Evolutionary conservation across 129 eudicot genomes (phyloP), one percentile per base, ranked within the genome.

Genomic region (Centrapalus pauciflorus): DNA sequence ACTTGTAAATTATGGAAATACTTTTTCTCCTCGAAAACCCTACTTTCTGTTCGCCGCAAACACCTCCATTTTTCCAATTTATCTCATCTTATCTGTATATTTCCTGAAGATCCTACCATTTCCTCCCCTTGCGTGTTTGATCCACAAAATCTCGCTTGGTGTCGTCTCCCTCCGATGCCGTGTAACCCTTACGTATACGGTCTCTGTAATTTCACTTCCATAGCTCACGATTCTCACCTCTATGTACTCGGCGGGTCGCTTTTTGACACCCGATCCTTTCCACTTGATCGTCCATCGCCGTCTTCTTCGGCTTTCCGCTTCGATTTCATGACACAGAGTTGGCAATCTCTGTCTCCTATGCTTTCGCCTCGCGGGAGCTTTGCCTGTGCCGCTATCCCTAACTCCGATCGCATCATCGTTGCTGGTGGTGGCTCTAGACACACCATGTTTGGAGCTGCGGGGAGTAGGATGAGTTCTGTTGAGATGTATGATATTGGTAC

Each of bases 381-480:
- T 30, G 96, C 96, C 1, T 85, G 96, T 60, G 92, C 86, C 0
- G 72, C 83, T 0, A n/a, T 78, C 26, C 65, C 81, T 1, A 68
- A 56, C 13, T 60, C 56, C 10, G 77, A 71, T 56, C 64, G 64
- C 69, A 83, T 93, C 29, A 48, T 93, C 20, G 96, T 89, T 35
- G 96, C 96, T 0, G 98, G 98, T 1, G 98, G 98, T 3, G 98
- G 98, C 29, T 88, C 98, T 2, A 45, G 98, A 62, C 98, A 93
- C 29, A 72, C 83, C 0, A 74, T 92, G 98, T 88, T 81, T 68
- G 89, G 88, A 55, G 96, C 95, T 6, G 96, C 87, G 0, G 98
- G 98, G 50, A 92, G 95, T 76, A 83, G 98, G 85, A 82, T 80
- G 91, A 86, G 82, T 34, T 81, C 91, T 5, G 96, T 80, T 75